Evolutionary conservation across 2,329 filamentous ascomycete genomes (phyloP).

Genomic region (Cercospora sesami): DNA sequence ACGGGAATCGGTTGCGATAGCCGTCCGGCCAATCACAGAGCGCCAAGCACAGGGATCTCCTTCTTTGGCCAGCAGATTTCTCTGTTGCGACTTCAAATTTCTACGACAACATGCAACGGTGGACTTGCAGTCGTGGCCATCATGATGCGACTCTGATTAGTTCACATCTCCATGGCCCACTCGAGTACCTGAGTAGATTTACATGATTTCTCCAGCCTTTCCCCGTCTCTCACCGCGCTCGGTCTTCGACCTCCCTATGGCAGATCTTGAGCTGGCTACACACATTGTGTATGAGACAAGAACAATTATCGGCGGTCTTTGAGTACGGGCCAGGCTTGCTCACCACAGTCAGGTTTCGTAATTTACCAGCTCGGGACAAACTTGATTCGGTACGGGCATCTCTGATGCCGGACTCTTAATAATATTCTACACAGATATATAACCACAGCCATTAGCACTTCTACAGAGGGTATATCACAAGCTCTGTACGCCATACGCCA

Average conservation of each 20-base stretch:
- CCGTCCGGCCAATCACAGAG: neutral
- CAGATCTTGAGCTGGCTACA: constrained; percentile 37
- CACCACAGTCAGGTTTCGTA: constrained; percentile 31
- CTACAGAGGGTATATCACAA: constrained; percentile 17
- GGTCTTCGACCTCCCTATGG: constrained; percentile 28
- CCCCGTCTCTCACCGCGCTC: constrained; percentile 36
- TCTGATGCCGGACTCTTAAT: neutral
- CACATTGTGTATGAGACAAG: constrained; percentile 31
- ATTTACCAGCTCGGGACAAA: constrained; percentile 36
- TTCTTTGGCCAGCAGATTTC: neutral
- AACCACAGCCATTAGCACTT: constrained; percentile 4
- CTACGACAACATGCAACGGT: neutral
- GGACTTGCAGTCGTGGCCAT: neutral
- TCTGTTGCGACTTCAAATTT: neutral
- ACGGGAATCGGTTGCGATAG: neutral
- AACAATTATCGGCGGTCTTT: constrained; percentile 35
- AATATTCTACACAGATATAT: neutral
- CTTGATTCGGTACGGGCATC: neutral
- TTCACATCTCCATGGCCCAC: neutral
- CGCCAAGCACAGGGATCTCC: neutral
- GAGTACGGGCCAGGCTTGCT: constrained; percentile 33
- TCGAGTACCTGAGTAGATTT: neutral
- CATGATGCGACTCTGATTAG: neutral
- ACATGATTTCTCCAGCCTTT: neutral
- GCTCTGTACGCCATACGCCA: constrained; percentile 10